phyloP scores from a whole-genome alignment of 139 green algal genomes.

The Marvania coccoides region DNA sequence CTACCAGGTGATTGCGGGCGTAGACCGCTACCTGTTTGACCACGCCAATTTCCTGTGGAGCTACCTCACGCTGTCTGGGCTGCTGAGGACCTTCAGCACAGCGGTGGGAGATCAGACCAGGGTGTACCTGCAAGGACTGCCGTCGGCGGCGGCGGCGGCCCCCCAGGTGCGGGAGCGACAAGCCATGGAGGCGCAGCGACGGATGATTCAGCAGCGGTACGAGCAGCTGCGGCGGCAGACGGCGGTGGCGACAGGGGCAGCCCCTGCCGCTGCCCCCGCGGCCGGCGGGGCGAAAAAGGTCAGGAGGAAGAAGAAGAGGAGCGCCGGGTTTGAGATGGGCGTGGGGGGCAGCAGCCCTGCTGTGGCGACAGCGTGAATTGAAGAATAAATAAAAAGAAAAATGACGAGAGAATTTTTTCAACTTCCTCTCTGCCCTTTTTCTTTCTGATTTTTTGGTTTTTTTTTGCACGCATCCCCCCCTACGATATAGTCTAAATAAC shows the following conservation, averaged over 20 bases:
- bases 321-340: slow-evolving; percentile 9
- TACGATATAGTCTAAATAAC: no score
- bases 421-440: not conserved
- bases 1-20: slow-evolving; percentile 86
- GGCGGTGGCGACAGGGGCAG: not conserved
- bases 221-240: not conserved
- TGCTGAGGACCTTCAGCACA: slow-evolving; percentile 26
- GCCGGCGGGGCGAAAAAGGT: not conserved
- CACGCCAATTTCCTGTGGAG: slow-evolving; percentile 66
- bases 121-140: slow-evolving; percentile 25
- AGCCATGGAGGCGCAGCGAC: not conserved
- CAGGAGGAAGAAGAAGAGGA: slow-evolving; percentile 7
- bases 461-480: no score
- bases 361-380: not conserved
- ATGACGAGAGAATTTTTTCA: not conserved
- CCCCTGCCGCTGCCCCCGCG: not conserved
- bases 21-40: slow-evolving; percentile 84
- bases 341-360: slow-evolving; percentile 3
- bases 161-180: not conserved
- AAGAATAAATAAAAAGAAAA: not conserved
- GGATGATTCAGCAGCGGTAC: not conserved
- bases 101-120: slow-evolving; percentile 28
- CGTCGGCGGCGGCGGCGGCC: not conserved
- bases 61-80: slow-evolving; percentile 45
- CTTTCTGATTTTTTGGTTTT: no score